Evolutionary conservation across 2,329 filamentous ascomycete species (phyloP).

Genomic region (Epichloe festucae): DNA sequence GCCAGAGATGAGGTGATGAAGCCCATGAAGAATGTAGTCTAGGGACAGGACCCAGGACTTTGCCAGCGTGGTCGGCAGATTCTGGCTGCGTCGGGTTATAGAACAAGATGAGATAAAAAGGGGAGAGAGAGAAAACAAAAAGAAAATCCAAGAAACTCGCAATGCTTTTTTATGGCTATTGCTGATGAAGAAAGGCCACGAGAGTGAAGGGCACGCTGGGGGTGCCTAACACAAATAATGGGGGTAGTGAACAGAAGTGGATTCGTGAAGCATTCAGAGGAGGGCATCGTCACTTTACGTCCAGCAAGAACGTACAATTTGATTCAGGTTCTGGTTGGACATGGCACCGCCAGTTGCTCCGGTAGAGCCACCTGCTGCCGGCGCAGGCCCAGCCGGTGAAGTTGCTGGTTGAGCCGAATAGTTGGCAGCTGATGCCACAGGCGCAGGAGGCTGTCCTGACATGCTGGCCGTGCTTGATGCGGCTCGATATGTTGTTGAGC

Average conservation of each 20-base stretch:
- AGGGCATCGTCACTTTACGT: background rate
- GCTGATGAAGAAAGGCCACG: background rate
- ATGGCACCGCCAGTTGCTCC: conserved; percentile 28
- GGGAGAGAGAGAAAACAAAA: background rate
- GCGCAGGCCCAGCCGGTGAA: conserved; percentile 19
- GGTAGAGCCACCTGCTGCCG: conserved; percentile 20
- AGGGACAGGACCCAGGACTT: background rate
- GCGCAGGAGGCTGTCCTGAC: conserved; percentile 21
- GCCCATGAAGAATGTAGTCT: background rate
- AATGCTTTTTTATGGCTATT: background rate
- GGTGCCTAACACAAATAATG: background rate
- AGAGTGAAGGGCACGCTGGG: background rate
- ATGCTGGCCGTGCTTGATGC: conserved; percentile 10
- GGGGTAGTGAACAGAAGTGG: background rate
- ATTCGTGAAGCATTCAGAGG: conserved; percentile 8
- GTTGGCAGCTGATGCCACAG: conserved; percentile 17
- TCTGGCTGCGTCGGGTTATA: background rate
- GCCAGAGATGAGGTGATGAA: background rate
- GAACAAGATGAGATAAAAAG: background rate
- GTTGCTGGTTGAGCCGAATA: conserved; percentile 21
- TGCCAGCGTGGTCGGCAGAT: background rate
- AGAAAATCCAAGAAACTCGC: no score
- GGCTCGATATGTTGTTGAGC: background rate
- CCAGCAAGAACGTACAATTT: conserved; percentile 58
- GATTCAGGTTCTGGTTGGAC: conserved; percentile 84